Evolutionary conservation across 129 eudicot genomes (phyloP).

Genomic region (Lonicera japonica): DNA sequence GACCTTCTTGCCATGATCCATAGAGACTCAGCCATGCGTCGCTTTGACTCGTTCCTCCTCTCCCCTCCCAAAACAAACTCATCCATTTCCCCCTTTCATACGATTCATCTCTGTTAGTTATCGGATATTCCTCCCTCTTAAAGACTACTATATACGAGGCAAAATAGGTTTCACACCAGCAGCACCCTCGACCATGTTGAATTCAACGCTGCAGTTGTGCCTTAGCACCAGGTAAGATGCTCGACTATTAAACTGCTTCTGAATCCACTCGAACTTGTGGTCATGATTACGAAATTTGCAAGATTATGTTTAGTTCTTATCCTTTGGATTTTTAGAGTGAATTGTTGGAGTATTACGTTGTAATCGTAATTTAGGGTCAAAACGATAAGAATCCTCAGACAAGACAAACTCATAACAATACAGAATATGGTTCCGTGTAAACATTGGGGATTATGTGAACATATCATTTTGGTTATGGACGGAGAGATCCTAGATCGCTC

Average conservation of each 20-base stretch:
- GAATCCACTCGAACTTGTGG: slow-evolving; percentile 96
- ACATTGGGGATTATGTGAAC: too few species aligned
- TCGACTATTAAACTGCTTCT: slow-evolving; percentile 68
- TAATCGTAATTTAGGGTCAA: slow-evolving; percentile 94
- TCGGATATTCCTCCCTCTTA: slow-evolving; percentile 32
- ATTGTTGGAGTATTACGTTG: slow-evolving; percentile 69
- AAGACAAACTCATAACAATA: slow-evolving; percentile 54
- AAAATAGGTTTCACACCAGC: slow-evolving; percentile 69
- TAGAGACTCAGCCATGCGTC: not conserved
- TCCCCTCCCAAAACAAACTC: too few species aligned
- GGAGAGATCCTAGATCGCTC: too few species aligned
- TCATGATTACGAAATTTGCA: slow-evolving; percentile 83
- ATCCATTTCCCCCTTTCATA: too few species aligned
- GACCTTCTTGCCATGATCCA: not conserved
- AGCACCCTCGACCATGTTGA: slow-evolving; percentile 79
- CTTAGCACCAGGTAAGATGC: slow-evolving; percentile 55
- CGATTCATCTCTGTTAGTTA: not conserved
- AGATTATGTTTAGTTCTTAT: slow-evolving; percentile 40
- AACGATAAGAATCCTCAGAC: slow-evolving; percentile 68
- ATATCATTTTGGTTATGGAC: too few species aligned
- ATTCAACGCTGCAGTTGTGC: slow-evolving; percentile 61
- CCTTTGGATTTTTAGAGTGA: slow-evolving; percentile 52
- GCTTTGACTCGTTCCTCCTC: not conserved
- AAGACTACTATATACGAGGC: slow-evolving; percentile 95
- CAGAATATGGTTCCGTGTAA: too few species aligned